phyloP scores from a whole-genome alignment of 306 rosid species.

The Vigna trinervia region DNA sequence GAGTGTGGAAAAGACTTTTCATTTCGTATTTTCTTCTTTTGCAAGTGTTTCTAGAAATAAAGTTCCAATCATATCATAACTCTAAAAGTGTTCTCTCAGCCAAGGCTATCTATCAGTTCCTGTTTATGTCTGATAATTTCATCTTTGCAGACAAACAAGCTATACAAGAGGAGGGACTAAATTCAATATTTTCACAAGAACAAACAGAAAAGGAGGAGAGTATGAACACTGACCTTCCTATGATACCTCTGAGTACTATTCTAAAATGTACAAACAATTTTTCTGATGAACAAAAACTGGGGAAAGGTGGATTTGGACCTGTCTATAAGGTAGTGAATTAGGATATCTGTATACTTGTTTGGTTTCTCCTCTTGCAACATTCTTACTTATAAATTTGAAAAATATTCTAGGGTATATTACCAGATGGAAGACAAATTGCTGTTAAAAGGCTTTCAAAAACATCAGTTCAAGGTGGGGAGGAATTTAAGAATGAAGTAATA shows the following conservation, averaged over 20 bases:
- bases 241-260: constrained; percentile 48
- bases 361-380: constrained; percentile 2
- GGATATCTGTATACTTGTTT: neutral
- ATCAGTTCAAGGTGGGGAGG: constrained; percentile 47
- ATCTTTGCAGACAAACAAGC: constrained; percentile 27
- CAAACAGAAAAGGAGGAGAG: constrained; percentile 31
- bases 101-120: neutral
- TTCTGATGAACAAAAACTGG: constrained; percentile 45
- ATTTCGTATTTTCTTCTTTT: too few relatives aligned
- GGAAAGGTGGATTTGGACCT: constrained; percentile 60
- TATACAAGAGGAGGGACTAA: constrained; percentile 30
- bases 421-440: constrained; percentile 51
- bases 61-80: neutral
- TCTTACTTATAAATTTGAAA: constrained; percentile 24
- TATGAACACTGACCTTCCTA: constrained; percentile 46
- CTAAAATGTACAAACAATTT: constrained; percentile 42
- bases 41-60: too few relatives aligned
- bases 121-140: constrained; percentile 31
- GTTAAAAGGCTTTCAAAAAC: constrained; percentile 57
- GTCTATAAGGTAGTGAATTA: constrained; percentile 49
- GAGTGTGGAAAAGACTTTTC: too few relatives aligned
- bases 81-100: neutral
- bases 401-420: constrained; percentile 43
- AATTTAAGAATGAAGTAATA: constrained; percentile 56
- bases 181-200: constrained; percentile 41